Conservation (phyloP, 2,329 filamentous ascomycete genomes). For the Arthrobotrys iridis region DNA sequence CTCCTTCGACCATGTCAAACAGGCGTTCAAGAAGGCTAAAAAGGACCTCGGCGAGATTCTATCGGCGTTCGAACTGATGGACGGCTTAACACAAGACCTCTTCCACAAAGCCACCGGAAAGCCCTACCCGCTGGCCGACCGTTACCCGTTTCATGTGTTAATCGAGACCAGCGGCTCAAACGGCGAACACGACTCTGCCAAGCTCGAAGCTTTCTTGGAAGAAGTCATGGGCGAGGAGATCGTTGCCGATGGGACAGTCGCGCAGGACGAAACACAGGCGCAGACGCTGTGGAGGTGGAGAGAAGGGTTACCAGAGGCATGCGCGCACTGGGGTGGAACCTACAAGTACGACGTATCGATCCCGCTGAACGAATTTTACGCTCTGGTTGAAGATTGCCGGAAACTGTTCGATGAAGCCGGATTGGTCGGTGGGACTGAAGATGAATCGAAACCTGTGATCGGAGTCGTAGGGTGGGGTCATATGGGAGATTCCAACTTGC, state of each 20-base stretch:
- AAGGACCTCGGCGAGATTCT: conserved; percentile 90
- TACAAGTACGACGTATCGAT: conserved; percentile 99
- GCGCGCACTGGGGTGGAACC: conserved; percentile 89
- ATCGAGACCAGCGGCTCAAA: conserved; percentile 97
- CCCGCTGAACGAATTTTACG: conserved; percentile 85
- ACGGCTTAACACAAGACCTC: conserved; percentile 80
- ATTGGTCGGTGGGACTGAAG: conserved; percentile 66
- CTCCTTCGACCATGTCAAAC: conserved; percentile 87
- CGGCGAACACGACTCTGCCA: conserved; percentile 82
- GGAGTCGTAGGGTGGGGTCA: conserved; percentile 96
- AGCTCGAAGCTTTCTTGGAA: conserved; percentile 89
- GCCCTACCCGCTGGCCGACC: conserved; percentile 77
- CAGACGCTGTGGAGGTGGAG: conserved; percentile 88
- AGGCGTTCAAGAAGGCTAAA: conserved; percentile 89
- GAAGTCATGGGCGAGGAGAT: conserved; percentile 89
- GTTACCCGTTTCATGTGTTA: conserved; percentile 91
- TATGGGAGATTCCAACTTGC: conserved; percentile 96
- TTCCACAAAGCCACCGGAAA: conserved; percentile 78
- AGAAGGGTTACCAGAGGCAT: conserved; percentile 88
- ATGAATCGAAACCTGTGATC: conserved; percentile 78
- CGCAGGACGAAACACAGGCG: conserved; percentile 91
- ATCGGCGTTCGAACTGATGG: conserved; percentile 98
- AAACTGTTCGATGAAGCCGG: conserved; percentile 77
- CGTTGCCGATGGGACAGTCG: conserved; percentile 87
- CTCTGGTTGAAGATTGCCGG: conserved; percentile 84